Percentiles rank a stretch among this genome's conserved stretches.
These are phyloP conservation scores for Colletotrichum eremochloae DNA, from an alignment of 2,329 filamentous ascomycete species.

Conservation along the genomic window DNA sequence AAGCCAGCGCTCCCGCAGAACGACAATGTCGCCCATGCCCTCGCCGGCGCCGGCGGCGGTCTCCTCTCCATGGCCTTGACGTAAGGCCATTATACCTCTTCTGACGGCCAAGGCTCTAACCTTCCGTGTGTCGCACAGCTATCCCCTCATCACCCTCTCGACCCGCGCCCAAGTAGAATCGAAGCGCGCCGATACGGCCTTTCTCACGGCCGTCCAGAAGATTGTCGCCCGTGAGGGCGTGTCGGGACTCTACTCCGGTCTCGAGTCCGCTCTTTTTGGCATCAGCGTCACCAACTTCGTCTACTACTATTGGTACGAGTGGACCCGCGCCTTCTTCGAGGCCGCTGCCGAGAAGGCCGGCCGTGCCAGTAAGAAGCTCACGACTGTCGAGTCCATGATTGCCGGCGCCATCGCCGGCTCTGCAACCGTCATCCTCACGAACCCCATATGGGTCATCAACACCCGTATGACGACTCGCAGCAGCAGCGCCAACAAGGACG, in stretches of 20 bases:
- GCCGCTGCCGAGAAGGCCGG: constrained; percentile 79
- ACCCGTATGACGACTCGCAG: constrained; percentile 96
- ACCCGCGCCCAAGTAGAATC: constrained; percentile 98
- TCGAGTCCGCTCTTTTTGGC: constrained; percentile 95
- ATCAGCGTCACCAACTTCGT: constrained; percentile 99
- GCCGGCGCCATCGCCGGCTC: constrained; percentile 94
- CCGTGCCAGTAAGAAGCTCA: constrained; percentile 83
- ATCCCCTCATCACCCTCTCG: constrained; percentile 96
- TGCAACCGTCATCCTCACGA: constrained; percentile 94
- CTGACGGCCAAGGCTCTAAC: constrained; percentile 27
- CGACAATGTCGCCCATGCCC: constrained; percentile 96
- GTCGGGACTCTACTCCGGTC: constrained; percentile 88
- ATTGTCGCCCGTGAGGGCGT: constrained; percentile 95
- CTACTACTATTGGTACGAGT: constrained; percentile 99
- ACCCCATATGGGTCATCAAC: constrained; percentile 99
- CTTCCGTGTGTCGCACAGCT: constrained; percentile 63
- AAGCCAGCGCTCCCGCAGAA: constrained; percentile 83
- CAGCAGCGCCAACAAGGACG: constrained; percentile 56
- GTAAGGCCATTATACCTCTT: constrained; percentile 59
- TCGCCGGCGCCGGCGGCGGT: constrained; percentile 92
- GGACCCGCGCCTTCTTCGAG: constrained; percentile 90
- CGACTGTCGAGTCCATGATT: constrained; percentile 93
- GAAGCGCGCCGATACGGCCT: constrained; percentile 87
- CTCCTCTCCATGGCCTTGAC: constrained; percentile 96
- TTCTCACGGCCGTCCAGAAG: constrained; percentile 83